A percentile compares a stretch with the other conserved stretches of the same genome.
These are phyloP conservation scores for Diplogelasinospora grovesii DNA, from an alignment of 495 filamentous ascomycete genomes.

Conservation along the genomic window DNA sequence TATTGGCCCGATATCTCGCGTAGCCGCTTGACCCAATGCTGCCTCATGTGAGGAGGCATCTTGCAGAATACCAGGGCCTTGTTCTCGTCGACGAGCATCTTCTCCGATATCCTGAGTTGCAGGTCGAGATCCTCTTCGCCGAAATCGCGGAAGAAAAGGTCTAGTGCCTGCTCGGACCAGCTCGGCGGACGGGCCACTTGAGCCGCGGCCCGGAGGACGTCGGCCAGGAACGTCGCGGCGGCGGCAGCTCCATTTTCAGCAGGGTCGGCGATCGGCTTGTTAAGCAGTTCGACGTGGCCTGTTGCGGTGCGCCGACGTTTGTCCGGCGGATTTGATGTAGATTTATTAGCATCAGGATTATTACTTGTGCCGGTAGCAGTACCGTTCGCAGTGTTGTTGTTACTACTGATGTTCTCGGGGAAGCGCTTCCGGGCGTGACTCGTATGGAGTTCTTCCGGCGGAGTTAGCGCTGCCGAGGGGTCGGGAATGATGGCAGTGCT, in stretches of 20 bases:
- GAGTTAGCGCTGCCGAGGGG: constrained; percentile 39
- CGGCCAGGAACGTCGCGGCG: constrained; percentile 25
- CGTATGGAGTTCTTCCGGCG: constrained; percentile 37
- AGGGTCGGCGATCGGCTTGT: not conserved
- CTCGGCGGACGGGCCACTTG: constrained; percentile 14
- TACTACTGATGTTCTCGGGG: constrained; percentile 4
- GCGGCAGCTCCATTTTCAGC: constrained; percentile 6
- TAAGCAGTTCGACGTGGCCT: constrained; percentile 15
- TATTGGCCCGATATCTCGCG: constrained; percentile 43
- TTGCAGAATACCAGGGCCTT: constrained; percentile 50
- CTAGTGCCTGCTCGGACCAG: constrained; percentile 45
- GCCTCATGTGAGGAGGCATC: constrained; percentile 37
- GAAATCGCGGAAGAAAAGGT: constrained; percentile 45
- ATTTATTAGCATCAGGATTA: too few relatives aligned
- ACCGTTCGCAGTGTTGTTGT: constrained; percentile 1
- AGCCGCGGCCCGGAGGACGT: constrained; percentile 19
- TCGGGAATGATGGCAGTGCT: not conserved
- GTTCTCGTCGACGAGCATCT: constrained; percentile 44
- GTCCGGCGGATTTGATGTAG: constrained; percentile 20
- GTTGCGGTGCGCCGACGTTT: constrained; percentile 38
- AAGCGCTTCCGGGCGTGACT: constrained; percentile 29
- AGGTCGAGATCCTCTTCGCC: constrained; percentile 40
- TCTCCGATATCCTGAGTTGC: constrained; percentile 47
- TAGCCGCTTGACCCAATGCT: constrained; percentile 42
- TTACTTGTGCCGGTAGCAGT: too few relatives aligned